Base-by-base conservation (phyloP, 495 filamentous ascomycete genomes). In the Aspergillus asperescens region DNA sequence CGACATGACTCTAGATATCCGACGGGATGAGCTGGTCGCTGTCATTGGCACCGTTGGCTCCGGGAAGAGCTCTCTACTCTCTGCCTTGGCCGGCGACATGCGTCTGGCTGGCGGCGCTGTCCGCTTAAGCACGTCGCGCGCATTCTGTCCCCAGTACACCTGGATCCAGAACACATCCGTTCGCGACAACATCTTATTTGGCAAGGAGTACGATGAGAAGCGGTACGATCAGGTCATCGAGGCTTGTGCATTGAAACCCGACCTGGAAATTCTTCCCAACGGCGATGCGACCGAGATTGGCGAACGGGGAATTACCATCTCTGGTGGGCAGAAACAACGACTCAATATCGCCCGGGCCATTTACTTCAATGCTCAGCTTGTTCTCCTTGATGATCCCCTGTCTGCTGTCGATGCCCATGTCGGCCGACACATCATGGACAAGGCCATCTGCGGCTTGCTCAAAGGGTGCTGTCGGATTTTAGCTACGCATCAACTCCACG, bases 81-180 rank as follows among this genome's bases (percentile, higher is more conserved):
- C 89, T 42, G 90, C 93, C 5, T 68, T 97, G 37, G 92, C 91
- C 2, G 91, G 93, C 24, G 91, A 98, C 57, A 98, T 98, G 93
- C 78, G 90, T 16, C 81, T 83, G 62, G 93, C 88, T 0, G 68
- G 71, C 10, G 93, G 93, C 1, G 73, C 78, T 29, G 77, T 96
- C 5, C 77, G 77, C 5, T 72, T 95, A 47, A 89, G 90, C 40
- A 87, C 87, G 1, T 81, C 81, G 1, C 72, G 90, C 43, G 87
- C 90, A 0, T 96, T 94, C 58, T 98, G 93, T 59, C 90, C 93
- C 0, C 93, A 98, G 61, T 95, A 93, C 62, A 88, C 93, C 3
- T 98, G 93, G 93, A 96, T 98, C 40, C 91, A 96, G 61, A 98
- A 96, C 59, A 74, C 89, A 0, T 86, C 84, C 12, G 84, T 96